phyloP scores from a whole-genome alignment of 805 yeast genomes.

The Blastobotrys muscicola region DNA sequence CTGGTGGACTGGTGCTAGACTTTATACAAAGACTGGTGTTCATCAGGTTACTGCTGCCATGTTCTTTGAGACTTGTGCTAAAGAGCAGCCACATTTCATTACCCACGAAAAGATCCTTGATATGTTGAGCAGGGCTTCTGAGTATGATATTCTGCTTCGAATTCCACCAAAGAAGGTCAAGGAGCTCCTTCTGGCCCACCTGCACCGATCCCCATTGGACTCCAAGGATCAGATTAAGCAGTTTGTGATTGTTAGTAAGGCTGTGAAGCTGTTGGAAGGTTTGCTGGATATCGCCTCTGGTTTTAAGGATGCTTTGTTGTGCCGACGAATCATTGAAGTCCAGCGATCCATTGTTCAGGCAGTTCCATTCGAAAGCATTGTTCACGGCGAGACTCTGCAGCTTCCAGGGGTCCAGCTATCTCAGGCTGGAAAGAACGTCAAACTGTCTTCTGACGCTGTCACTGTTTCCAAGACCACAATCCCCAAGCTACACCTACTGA shows the following conservation, averaged over 20 bases:
- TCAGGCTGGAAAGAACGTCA: conserved; percentile 11
- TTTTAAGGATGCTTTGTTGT: conserved; percentile 64
- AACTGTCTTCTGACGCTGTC: conserved; percentile 9
- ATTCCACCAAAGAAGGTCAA: conserved; percentile 36
- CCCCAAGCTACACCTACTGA: conserved; percentile 59
- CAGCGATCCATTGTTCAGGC: conserved; percentile 72
- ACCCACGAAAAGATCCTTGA: conserved; percentile 48
- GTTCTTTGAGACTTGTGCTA: conserved; percentile 63
- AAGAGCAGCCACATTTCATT: conserved; percentile 42
- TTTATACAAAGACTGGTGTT: conserved; percentile 73
- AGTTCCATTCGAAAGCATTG: conserved; percentile 39
- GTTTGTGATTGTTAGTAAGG: conserved; percentile 48
- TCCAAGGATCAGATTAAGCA: conserved; percentile 34
- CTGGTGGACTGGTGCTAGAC: conserved; percentile 85
- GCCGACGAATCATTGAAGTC: conserved; percentile 51
- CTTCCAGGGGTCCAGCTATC: conserved; percentile 51
- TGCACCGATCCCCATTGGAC: conserved; percentile 39
- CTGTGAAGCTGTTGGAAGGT: conserved; percentile 60
- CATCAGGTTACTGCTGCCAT: conserved; percentile 74
- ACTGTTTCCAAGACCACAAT: conserved; percentile 33
- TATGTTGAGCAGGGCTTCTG: conserved; percentile 58
- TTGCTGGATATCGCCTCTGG: conserved; percentile 72
- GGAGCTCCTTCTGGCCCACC: conserved; percentile 44
- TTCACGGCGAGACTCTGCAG: conserved; percentile 63
- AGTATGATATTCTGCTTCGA: conserved; percentile 40